Evolutionary conservation across 2,329 filamentous ascomycete genomes (phyloP).

Genomic region (Neofusicoccum kwambonambiense): DNA sequence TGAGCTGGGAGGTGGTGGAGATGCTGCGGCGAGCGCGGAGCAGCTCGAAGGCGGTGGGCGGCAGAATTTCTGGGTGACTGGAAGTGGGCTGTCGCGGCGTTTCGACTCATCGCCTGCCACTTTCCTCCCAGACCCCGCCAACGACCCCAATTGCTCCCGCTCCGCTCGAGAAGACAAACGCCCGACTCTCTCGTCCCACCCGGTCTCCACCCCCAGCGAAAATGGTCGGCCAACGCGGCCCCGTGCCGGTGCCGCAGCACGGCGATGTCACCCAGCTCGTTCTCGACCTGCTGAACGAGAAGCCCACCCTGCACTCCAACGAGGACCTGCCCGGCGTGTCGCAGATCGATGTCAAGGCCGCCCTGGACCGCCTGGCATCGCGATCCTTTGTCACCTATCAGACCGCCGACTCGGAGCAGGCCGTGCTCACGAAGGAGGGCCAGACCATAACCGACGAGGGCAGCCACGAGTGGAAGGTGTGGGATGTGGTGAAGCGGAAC

Average conservation of each 20-base stretch:
- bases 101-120: slow-evolving; percentile 16
- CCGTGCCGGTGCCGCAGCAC: slow-evolving; percentile 45
- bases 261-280: slow-evolving; percentile 72
- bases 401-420: slow-evolving; percentile 75
- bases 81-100: slow-evolving; percentile 10
- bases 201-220: slow-evolving; percentile 14
- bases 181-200: not conserved
- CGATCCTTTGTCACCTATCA: slow-evolving; percentile 86
- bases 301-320: slow-evolving; percentile 53
- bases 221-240: slow-evolving; percentile 49
- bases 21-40: not conserved
- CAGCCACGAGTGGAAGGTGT: slow-evolving; percentile 53
- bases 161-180: not conserved
- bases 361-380: slow-evolving; percentile 80
- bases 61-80: slow-evolving; percentile 14
- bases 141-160: slow-evolving; percentile 6
- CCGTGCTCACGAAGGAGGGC: slow-evolving; percentile 74
- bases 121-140: not conserved
- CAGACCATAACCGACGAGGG: slow-evolving; percentile 64
- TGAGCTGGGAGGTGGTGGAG: not conserved
- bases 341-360: slow-evolving; percentile 68
- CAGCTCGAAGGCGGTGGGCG: slow-evolving; percentile 8
- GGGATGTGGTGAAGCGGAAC: slow-evolving; percentile 46
- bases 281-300: slow-evolving; percentile 63
- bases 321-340: slow-evolving; percentile 47